These are phyloP conservation scores for Aspergillus sclerotiicarbonarius DNA, from an alignment of 495 filamentous ascomycete genomes.

Conservation along the genomic window DNA sequence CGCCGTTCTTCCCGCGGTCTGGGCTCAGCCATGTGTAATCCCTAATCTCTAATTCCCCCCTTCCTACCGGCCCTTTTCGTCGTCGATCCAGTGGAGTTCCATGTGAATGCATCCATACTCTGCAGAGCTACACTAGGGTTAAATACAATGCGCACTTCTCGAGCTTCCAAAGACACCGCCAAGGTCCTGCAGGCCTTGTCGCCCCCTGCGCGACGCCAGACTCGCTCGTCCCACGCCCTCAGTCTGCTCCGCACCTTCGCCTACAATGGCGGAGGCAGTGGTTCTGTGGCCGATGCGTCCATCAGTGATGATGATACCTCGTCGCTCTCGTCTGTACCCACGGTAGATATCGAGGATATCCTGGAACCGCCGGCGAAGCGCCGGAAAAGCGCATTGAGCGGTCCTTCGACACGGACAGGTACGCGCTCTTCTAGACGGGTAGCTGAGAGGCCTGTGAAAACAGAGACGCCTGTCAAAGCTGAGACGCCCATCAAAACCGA, in stretches of 20 bases:
- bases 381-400: constrained; percentile 45
- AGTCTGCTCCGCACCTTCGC: constrained; percentile 32
- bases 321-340: constrained; percentile 41
- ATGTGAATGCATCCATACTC: constrained; percentile 29
- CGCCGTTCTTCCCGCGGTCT: not conserved
- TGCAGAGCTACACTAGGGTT: too few relatives aligned
- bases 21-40: constrained; percentile 16
- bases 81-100: constrained; percentile 19
- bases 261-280: constrained; percentile 23
- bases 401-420: constrained; percentile 14
- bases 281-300: constrained; percentile 14
- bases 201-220: constrained; percentile 37
- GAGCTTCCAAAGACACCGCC: constrained; percentile 56
- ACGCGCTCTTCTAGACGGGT: not conserved
- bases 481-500: not conserved
- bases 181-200: constrained; percentile 50
- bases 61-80: constrained; percentile 8
- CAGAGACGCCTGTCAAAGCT: constrained; percentile 2
- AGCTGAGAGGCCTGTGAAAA: too few relatives aligned
- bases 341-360: constrained; percentile 66
- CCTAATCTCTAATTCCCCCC: not conserved
- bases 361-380: constrained; percentile 46
- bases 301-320: constrained; percentile 39
- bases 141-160: constrained; percentile 62
- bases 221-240: constrained; percentile 27